Evolutionary conservation across 805 yeast species (phyloP), one percentile per base, ranked within the genome.

Genomic region (Wickerhamomyces silvicola): DNA sequence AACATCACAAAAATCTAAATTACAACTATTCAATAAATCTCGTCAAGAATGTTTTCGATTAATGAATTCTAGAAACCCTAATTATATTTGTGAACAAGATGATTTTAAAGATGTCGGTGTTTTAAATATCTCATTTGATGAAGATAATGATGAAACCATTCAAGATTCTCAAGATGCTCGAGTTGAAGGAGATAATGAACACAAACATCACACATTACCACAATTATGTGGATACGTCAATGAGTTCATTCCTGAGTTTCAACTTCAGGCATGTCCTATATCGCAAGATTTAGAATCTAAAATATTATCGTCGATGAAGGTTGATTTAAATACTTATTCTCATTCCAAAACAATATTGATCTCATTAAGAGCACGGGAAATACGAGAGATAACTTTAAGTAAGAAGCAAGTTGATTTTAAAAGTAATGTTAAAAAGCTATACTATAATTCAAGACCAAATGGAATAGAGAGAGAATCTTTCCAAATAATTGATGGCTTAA

Each of bases 231-330:
- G 55, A 1, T 51, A 46, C 25, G 37, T 45, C 2, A 36, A 40
- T 18, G 43, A 48, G 15, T 51, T 37, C 30, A 14, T 42, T 9
- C 55, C 56, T 6, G 50, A 59, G 42, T 63, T 60, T 31, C 58
- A 59, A 35, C 37, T 62, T 10, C 82, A 75, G 48, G 73, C 78
- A 8, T 70, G 77, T 44, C 78, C 78, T 1, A 53, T 64, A 11
- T 57, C 62, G 14, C 62, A 68, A 10, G 72, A 72, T 35, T 51
- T 74, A 7, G 80, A 75, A 38, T 52, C 62, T 7, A 71, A 65
- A 32, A 63, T 75, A 9, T 49, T 64, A 10, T 52, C 52, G 21
- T 56, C 75, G 10, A 75, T 75, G 81, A 73, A 68, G 42, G 63
- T 62, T 35, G 80, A 74, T 42, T 48, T 75, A 33, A 46, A 63